Evolutionary conservation across 106 monocot species (phyloP).

Genomic region (Phalaenopsis aphrodite): DNA sequence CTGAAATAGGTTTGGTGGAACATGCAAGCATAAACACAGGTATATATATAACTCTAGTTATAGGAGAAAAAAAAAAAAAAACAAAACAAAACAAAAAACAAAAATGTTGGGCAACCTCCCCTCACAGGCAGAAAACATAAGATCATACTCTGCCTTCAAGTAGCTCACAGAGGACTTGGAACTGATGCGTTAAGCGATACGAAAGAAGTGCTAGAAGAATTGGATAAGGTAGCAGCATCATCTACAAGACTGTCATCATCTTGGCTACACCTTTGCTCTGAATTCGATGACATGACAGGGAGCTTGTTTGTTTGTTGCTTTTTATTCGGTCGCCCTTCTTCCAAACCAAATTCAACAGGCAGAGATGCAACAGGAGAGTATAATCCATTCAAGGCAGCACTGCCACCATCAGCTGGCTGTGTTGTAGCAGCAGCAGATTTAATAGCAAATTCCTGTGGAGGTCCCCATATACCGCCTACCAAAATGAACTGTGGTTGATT

Average conservation of each 20-base stretch:
- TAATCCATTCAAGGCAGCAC: conserved; percentile 7
- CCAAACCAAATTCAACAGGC: conserved; percentile 10
- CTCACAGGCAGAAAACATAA: too few species aligned
- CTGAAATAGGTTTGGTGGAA: neutral
- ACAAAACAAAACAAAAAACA: neutral
- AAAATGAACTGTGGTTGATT: conserved; percentile 47
- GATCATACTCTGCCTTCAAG: neutral
- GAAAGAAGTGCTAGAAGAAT: conserved; percentile 40
- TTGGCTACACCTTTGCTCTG: conserved; percentile 5
- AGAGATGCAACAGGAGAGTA: conserved; percentile 46
- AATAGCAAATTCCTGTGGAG: conserved; percentile 37
- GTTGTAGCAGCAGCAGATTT: conserved; percentile 17
- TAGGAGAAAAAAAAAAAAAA: neutral
- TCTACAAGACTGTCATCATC: conserved; percentile 14
- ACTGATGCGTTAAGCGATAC: conserved; percentile 48
- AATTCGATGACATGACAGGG: neutral
- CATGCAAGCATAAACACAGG: neutral
- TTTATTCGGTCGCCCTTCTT: conserved; percentile 14
- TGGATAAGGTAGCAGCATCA: conserved; percentile 24
- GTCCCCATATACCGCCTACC: conserved; percentile 64
- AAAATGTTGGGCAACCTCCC: too few species aligned
- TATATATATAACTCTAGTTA: neutral
- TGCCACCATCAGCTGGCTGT: conserved; percentile 4
- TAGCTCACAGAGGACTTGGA: conserved; percentile 11
- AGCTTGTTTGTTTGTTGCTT: conserved; percentile 8